Evolutionary conservation across 495 filamentous ascomycete species (phyloP), one percentile per base, ranked within the genome.

Genomic region (Neurospora discreta): DNA sequence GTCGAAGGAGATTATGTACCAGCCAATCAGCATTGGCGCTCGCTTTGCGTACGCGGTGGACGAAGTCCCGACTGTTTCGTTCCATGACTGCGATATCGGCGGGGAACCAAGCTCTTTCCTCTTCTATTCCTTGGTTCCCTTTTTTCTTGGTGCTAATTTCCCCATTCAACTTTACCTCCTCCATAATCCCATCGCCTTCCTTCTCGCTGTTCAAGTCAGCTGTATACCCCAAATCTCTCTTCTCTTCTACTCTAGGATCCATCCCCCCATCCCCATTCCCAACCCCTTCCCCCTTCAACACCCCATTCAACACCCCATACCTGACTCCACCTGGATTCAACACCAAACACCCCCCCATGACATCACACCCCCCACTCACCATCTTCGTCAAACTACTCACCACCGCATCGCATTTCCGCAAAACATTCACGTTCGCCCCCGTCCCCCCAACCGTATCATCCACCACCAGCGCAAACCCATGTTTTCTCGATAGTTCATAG

Each of bases 361-460:
- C 78, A 30, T 80, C 74, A 39, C 74, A 78, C 20, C 7, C 40
- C 8, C 78, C 78, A 58, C 74, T 74, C 18, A 77, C 77, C 77
- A 80, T 76, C 41, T 80, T 80, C 26, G 75, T 74, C 46, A 80
- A 65, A 71, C 77, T 78, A 0, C 77, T 78, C 69, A 74, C 76
- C 13, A 77, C 23, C 0, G 74, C 70, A 38, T 78, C 74, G 41
- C 77, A 78, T 1, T 39, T n/a, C 0, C 16, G 0, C 2, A 78
- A 41, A 15, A 80, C 36, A 36, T 36, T 33, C 38, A 77, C 58
- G n/a, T 72, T 71, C 26, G 74, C 69, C 26, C 33, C 65, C 0
- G 74, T 76, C n/a, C 77, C 74, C 1, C 52, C 52, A 7, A 80
- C 42, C 1, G 78, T 80, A 58, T 80, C 78, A 70, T 80, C 78